phyloP scores from a whole-genome alignment of 2,329 filamentous ascomycete species.

The Trichoderma citrinoviride region DNA sequence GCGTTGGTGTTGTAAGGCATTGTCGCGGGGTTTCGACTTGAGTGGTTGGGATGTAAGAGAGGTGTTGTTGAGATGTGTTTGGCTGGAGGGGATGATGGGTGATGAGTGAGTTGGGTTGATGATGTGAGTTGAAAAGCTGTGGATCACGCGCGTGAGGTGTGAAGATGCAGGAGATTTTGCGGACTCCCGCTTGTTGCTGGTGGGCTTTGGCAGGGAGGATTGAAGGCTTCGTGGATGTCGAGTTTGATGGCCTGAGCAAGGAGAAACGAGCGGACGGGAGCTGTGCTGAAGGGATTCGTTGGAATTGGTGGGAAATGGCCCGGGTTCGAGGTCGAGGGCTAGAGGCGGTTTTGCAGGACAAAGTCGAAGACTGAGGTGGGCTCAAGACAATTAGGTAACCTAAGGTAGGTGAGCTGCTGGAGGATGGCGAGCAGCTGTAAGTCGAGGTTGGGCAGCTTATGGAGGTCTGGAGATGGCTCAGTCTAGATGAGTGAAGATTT shows the following conservation, averaged over 20 bases:
- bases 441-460: background rate
- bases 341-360: background rate
- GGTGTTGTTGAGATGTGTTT: background rate
- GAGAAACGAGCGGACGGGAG: background rate
- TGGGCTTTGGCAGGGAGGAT: background rate
- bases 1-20: constrained; percentile 93
- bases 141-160: background rate
- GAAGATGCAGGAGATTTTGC: background rate
- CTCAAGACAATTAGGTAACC: background rate
- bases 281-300: background rate
- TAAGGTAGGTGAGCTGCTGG: background rate
- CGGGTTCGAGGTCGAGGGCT: background rate
- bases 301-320: background rate
- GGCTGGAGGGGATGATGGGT: background rate
- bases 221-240: background rate
- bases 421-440: background rate
- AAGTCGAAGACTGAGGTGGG: background rate
- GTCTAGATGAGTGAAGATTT: background rate
- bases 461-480: background rate
- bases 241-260: too few species aligned
- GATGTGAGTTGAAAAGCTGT: background rate
- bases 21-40: constrained; percentile 18
- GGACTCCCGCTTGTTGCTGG: background rate
- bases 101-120: background rate
- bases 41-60: background rate